Evolutionary conservation across 2,329 filamentous ascomycete species (phyloP).

Genomic region (Davidsoniella australis): DNA sequence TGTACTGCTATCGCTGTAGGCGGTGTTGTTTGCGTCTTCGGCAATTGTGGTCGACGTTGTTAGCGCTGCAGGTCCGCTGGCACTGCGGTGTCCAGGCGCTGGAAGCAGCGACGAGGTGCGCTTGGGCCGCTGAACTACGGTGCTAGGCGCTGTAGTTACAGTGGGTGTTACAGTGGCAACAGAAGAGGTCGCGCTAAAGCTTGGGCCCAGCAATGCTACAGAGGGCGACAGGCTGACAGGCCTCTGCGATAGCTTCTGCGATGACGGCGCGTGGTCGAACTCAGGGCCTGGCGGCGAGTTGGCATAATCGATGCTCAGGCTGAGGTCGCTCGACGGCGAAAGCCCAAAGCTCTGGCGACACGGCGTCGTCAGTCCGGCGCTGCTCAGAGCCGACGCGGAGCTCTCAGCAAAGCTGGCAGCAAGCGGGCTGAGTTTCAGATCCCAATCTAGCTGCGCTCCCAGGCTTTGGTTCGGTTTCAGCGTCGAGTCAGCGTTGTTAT

Average conservation of each 20-base stretch:
- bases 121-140: not conserved
- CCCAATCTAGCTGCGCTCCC: slow-evolving; percentile 9
- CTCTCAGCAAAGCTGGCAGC: slow-evolving; percentile 9
- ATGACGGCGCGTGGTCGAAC: no score
- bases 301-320: not conserved
- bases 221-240: not conserved
- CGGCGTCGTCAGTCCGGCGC: slow-evolving; percentile 6
- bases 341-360: slow-evolving; percentile 4
- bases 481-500: not conserved
- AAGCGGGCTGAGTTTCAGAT: slow-evolving; percentile 11
- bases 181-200: not conserved
- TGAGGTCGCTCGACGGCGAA: not conserved
- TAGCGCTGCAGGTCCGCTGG: no score
- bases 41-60: not conserved
- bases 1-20: no score
- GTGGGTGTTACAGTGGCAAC: not conserved
- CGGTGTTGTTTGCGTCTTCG: no score
- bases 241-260: not conserved
- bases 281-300: no score
- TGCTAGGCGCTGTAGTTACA: not conserved
- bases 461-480: not conserved
- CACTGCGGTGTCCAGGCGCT: no score
- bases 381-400: slow-evolving; percentile 3
- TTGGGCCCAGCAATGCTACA: not conserved
- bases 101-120: no score